phyloP scores from a whole-genome alignment of 495 filamentous ascomycete genomes.

The Trichoderma reesei region DNA sequence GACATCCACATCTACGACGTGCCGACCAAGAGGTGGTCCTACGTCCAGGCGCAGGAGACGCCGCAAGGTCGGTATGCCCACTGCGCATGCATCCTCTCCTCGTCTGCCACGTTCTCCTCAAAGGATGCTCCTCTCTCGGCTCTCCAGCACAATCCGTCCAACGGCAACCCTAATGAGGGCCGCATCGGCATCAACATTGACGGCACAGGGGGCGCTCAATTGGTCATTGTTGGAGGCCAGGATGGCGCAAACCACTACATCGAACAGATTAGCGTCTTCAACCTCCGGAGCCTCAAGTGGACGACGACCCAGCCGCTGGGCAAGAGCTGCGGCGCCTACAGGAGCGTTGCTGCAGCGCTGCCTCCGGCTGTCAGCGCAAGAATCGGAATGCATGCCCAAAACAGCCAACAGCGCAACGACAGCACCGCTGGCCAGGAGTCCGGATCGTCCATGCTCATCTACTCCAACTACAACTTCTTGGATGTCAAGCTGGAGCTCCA shows the following conservation, averaged over 20 bases:
- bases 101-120: conserved; percentile 75
- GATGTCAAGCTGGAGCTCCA: conserved; percentile 95
- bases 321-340: conserved; percentile 88
- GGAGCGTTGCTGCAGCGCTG: conserved; percentile 85
- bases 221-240: conserved; percentile 94
- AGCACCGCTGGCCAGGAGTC: conserved; percentile 38
- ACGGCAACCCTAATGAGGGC: conserved; percentile 70
- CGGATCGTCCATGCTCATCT: conserved; percentile 84
- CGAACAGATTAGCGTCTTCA: conserved; percentile 96
- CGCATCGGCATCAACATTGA: conserved; percentile 78
- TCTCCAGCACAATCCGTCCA: conserved; percentile 78
- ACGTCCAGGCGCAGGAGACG: conserved; percentile 65
- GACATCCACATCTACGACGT: conserved; percentile 97
- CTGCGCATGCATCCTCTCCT: conserved; percentile 87
- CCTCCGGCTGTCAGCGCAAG: conserved; percentile 52
- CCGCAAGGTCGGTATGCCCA: conserved; percentile 95
- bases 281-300: conserved; percentile 93
- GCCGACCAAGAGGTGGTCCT: conserved; percentile 74
- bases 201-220: conserved; percentile 85
- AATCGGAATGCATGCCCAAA: conserved; percentile 49
- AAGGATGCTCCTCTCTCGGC: conserved; percentile 73
- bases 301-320: conserved; percentile 74
- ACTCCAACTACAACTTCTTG: conserved; percentile 98
- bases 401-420: conserved; percentile 21
- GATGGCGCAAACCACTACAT: conserved; percentile 98